Evolutionary conservation across 768 basidiomycete species (phyloP), one percentile per base, ranked within the genome.

Genomic region (Clitopilus passeckerianus): DNA sequence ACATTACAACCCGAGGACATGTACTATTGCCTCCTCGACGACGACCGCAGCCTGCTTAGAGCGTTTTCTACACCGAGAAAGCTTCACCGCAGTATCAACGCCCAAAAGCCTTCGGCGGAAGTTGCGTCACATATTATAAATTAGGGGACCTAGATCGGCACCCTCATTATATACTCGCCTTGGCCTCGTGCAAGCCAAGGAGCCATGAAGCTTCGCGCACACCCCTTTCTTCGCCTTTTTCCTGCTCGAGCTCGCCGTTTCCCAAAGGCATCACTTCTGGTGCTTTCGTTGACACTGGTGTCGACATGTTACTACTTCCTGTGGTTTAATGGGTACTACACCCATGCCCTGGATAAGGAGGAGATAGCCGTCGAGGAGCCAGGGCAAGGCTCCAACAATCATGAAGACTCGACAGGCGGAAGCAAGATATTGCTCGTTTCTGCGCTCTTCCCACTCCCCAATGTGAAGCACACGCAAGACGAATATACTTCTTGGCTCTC

Each of bases 401-500:
- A 50, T n/a, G 46, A 50, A 18, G n/a, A 10, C 5, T 10, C 16
- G 5, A 50, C 16, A 5, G 18, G 46, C 7, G 46, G 20, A 4
- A 50, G 10, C 18, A 50, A 20, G 10, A 74, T 83, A 61, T 75
- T 85, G 14, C 76, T 85, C 52, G 84, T 85, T 0, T 79, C 84
- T 1, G 81, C 84, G 0, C 74, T 84, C 64, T 85, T 78, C 63
- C 83, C 81, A 0, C 75, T 83, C 2, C 57, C 73, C 4, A 78
- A 77, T 46, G 77, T 82, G 12, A 83, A 84, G 65, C 82, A 85
- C 63, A 67, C 78, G 1, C 57, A 73, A 6, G 64, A 69, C n/a
- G 78, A 80, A 9, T 84, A 84, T 66, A 64, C 65, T 1, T 16
- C 41, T 6, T 84, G 82, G 82, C 69, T 84, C 1, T 57, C 63